phyloP scores from a whole-genome alignment of 192 early-diverging fungal genomes.

The Coemansia sp. region DNA sequence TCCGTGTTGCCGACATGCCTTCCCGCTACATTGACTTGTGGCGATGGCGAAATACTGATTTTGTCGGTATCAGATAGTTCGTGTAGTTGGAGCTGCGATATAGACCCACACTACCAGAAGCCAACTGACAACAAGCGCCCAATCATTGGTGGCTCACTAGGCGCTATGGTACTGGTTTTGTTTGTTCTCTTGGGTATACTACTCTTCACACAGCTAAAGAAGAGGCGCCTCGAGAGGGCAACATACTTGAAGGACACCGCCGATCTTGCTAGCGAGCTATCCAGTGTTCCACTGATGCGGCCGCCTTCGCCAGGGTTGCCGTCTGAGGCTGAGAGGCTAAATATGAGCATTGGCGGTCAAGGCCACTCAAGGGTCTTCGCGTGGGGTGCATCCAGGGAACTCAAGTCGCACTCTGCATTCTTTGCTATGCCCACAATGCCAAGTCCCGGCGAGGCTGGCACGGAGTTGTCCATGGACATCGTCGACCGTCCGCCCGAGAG shows the following conservation, averaged over 20 bases:
- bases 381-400: not conserved
- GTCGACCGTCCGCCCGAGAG: slow-evolving; percentile 33
- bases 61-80: slow-evolving; percentile 16
- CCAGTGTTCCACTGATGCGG: slow-evolving; percentile 27
- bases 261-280: slow-evolving; percentile 46
- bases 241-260: slow-evolving; percentile 38
- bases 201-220: slow-evolving; percentile 16
- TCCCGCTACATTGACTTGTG: slow-evolving; percentile 3
- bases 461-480: slow-evolving; percentile 50
- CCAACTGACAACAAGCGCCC: slow-evolving; percentile 29
- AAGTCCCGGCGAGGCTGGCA: slow-evolving; percentile 24
- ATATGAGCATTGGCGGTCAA: not conserved
- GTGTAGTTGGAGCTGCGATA: slow-evolving; percentile 36
- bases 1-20: not conserved
- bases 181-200: slow-evolving; percentile 21
- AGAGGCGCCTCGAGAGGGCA: slow-evolving; percentile 18
- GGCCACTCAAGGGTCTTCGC: slow-evolving; percentile 7
- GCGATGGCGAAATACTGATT: slow-evolving; percentile 22
- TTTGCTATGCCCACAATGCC: slow-evolving; percentile 10
- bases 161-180: slow-evolving; percentile 31
- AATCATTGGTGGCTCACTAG: slow-evolving; percentile 47
- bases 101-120: slow-evolving; percentile 34
- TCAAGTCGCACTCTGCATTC: not conserved
- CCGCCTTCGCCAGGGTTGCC: not conserved
- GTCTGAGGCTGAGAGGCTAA: not conserved